Evolutionary conservation across 2,329 filamentous ascomycete genomes (phyloP).

Genomic region (Biscogniauxia sp.): DNA sequence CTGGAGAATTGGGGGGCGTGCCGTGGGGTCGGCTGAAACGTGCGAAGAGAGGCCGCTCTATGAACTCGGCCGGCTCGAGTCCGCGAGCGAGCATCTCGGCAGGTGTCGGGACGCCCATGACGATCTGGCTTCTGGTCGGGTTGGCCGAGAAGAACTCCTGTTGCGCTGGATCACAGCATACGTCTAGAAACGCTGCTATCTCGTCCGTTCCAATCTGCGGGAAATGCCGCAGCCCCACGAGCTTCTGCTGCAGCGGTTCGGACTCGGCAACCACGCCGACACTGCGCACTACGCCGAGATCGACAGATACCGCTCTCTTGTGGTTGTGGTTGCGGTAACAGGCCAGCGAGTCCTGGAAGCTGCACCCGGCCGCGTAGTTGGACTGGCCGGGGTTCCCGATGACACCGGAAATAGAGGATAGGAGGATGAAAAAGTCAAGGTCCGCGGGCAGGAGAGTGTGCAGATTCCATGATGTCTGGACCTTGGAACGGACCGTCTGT

Average conservation of each 20-base stretch:
- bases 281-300: constrained; percentile 11
- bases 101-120: constrained; percentile 16
- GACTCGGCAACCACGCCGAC: constrained; percentile 14
- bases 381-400: constrained; percentile 3
- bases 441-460: constrained; percentile 1
- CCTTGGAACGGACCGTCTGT: constrained; percentile 10
- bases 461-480: constrained; percentile 15
- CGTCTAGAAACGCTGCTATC: constrained; percentile 23
- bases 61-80: too few species aligned
- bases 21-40: too few species aligned
- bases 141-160: too few species aligned
- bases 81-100: too few species aligned
- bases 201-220: constrained; percentile 24
- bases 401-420: constrained; percentile 10
- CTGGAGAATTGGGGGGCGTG: constrained; percentile 9
- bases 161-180: constrained; percentile 19
- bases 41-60: constrained; percentile 6
- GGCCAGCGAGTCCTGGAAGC: constrained; percentile 16
- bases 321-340: background rate
- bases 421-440: constrained; percentile 20
- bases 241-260: constrained; percentile 11
- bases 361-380: constrained; percentile 16
- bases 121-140: constrained; percentile 16
- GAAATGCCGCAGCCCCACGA: constrained; percentile 14
- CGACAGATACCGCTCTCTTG: constrained; percentile 6